Evolutionary conservation across 2,329 filamentous ascomycete species (phyloP), one percentile per base, ranked within the genome.

Genomic region (Neofusicoccum cordaticola): DNA sequence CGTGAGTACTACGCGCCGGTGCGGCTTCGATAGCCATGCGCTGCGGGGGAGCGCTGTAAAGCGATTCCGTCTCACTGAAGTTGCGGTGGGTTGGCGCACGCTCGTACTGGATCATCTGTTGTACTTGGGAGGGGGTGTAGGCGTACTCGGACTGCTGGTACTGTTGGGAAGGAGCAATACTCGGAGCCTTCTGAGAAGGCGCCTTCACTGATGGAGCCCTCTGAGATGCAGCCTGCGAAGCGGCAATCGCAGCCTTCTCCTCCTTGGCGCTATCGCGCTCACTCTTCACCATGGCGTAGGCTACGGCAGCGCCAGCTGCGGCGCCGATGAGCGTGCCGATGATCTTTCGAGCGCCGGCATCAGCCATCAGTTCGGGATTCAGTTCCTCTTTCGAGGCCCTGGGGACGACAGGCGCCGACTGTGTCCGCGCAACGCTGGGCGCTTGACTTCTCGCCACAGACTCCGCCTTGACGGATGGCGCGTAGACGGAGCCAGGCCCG

Each of bases 261-360:
- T 80, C 78, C 66, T 74, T 75, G 22, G 78, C 78, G 66, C 79
- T 81, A 60, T 81, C 78, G 58, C 74, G 72, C 68, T 90, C 88
- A 66, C 83, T 83, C 68, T 85, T 87, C 68, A 87, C 83, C 80
- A 92, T 88, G 22, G 87, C 88, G 77, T 95, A 96, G 9, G 91
- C 89, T 45, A 91, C 81, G 9, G 89, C 90, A 41, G 89, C 90
- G 44, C 90, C 90, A 17, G 91, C 91, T 15, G 91, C 91, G 37
- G 90, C 91, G 48, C 91, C 92, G 56, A 96, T 83, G 11, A 96
- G 81, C 7, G 90, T 90, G 7, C 92, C 90, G 51, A 95, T 83
- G 47, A 93, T 83, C 19, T 86, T 85, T 69, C 88, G 88, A 45
- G 86, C 82, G 57, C 81, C 83, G 44, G 85, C 78, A 4, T 85